Evolutionary conservation across 768 basidiomycete genomes (phyloP).

Genomic region (Epithele typhae): DNA sequence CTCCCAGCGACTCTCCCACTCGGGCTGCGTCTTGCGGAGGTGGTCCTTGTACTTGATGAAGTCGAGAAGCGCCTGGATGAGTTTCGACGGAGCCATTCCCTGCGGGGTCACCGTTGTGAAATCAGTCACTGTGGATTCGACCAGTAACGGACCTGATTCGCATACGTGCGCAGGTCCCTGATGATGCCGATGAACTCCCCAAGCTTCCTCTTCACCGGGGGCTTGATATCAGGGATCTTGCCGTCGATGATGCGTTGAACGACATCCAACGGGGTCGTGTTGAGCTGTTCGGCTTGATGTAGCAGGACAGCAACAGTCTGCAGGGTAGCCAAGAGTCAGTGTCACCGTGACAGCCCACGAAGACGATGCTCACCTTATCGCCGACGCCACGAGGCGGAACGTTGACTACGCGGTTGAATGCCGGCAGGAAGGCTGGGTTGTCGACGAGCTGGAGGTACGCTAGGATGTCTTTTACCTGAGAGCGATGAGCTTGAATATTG

Average conservation of each 20-base stretch:
- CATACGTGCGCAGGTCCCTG: constrained; percentile 45
- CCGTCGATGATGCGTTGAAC: constrained; percentile 63
- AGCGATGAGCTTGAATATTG: background rate
- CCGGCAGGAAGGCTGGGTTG: constrained; percentile 62
- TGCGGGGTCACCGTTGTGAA: constrained; percentile 23
- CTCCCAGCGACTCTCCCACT: constrained; percentile 76
- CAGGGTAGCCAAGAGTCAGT: background rate
- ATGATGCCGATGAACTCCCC: constrained; percentile 56
- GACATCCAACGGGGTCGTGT: constrained; percentile 51
- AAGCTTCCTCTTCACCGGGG: constrained; percentile 61
- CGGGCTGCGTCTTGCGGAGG: constrained; percentile 65
- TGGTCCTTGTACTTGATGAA: constrained; percentile 63
- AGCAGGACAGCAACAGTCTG: constrained; percentile 63
- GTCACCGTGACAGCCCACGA: background rate
- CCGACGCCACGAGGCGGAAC: constrained; percentile 70
- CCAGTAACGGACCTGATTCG: constrained; percentile 41
- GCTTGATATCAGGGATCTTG: constrained; percentile 59
- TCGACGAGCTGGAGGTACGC: constrained; percentile 82
- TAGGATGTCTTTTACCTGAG: constrained; percentile 73
- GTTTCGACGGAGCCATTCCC: constrained; percentile 56
- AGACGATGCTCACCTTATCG: constrained; percentile 51
- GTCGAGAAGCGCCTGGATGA: constrained; percentile 56
- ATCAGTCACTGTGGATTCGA: background rate
- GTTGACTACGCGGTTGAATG: constrained; percentile 70
- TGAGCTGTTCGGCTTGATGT: constrained; percentile 44